Percentiles rank a stretch among this genome's conserved stretches.
phyloP scores from a whole-genome alignment of 1,284 basidiomycete species.

The Cryptococcus jaspeensis region DNA sequence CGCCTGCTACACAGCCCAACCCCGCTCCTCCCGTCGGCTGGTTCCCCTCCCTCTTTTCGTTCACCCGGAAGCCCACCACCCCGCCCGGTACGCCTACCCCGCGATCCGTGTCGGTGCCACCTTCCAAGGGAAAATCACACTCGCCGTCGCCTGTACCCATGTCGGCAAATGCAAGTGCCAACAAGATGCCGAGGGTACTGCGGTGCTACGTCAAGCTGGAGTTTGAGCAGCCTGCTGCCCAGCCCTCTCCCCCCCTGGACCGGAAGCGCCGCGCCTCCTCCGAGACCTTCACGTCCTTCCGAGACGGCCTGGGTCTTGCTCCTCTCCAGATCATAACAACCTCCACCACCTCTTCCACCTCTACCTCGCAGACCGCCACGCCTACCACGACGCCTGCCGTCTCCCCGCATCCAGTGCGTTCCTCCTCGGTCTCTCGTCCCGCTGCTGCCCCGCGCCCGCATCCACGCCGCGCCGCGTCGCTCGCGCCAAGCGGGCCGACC shows the following conservation, averaged over 20 bases:
- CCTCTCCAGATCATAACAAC: neutral
- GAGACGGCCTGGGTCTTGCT: conserved; percentile 8
- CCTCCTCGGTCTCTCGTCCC: conserved; percentile 3
- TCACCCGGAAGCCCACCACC: conserved; percentile 1
- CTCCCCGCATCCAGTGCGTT: neutral
- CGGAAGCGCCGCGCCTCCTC: conserved; percentile 6
- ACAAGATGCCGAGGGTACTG: conserved; percentile 9
- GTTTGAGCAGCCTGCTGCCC: conserved; percentile 7
- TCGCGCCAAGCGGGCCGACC: neutral
- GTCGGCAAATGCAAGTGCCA: neutral
- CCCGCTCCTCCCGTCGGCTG: conserved; percentile 12
- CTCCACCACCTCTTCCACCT: neutral
- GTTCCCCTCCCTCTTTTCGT: conserved; percentile 15
- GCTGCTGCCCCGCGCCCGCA: neutral
- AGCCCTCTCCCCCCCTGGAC: conserved; percentile 1
- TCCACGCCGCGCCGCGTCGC: neutral
- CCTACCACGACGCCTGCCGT: neutral
- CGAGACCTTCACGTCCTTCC: conserved; percentile 7
- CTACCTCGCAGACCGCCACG: neutral
- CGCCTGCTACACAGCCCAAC: neutral
- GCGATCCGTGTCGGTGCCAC: conserved; percentile 27
- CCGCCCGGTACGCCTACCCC: conserved; percentile 4
- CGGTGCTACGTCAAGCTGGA: conserved; percentile 27
- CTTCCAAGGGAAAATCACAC: conserved; percentile 10
- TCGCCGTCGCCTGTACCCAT: conserved; percentile 7